Conservation (phyloP, 108 stramenopile species). For the Hondaea fermentalgiana region DNA sequence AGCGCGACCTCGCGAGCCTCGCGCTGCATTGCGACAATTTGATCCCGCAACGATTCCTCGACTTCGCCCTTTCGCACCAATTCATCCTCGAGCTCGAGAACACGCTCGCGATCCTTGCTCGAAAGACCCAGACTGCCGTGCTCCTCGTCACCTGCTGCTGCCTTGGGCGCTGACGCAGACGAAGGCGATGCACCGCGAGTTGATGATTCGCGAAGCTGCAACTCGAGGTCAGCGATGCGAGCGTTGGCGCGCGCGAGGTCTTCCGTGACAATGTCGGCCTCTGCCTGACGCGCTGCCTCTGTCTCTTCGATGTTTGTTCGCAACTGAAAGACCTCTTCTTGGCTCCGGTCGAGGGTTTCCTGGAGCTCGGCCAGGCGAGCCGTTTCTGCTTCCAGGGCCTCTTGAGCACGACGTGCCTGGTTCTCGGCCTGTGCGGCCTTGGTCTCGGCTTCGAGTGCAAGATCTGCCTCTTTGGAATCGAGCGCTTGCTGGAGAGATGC, state of each 20-base stretch:
- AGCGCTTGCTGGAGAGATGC: background rate
- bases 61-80: background rate
- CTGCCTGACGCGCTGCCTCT: background rate
- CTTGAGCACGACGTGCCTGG: background rate
- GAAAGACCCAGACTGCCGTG: background rate
- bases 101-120: background rate
- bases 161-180: background rate
- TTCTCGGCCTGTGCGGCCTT: background rate
- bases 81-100: slow-evolving; percentile 13
- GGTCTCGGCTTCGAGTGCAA: background rate
- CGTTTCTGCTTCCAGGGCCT: background rate
- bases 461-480: background rate
- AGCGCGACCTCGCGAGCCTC: background rate
- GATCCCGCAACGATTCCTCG: background rate
- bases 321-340: background rate
- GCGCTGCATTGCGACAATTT: background rate
- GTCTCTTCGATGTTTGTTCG: background rate
- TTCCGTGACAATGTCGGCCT: background rate
- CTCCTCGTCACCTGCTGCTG: no score
- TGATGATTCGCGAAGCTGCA: background rate
- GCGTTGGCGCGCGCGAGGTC: background rate
- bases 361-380: background rate
- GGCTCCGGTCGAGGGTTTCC: background rate
- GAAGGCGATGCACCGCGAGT: background rate
- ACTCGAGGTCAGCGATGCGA: background rate